These are phyloP conservation scores for Strobilomyces echinocephalus DNA, from an alignment of 768 basidiomycete genomes.

Conservation along the genomic window DNA sequence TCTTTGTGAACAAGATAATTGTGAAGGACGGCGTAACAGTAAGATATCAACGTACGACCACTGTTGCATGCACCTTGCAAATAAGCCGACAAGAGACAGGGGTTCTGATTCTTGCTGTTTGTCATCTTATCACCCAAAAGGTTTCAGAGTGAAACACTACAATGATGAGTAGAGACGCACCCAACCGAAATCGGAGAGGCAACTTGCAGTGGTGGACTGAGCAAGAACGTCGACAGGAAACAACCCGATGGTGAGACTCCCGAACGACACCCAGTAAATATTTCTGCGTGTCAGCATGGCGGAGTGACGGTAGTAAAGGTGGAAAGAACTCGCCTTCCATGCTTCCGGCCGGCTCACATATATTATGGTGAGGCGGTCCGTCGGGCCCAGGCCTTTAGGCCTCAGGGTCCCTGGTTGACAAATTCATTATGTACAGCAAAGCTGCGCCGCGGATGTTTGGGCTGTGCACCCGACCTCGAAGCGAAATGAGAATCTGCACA, in stretches of 20 bases:
- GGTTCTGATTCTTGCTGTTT: conserved; percentile 44
- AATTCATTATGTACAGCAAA: not conserved
- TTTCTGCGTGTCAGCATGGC: conserved; percentile 7
- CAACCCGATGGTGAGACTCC: conserved; percentile 13
- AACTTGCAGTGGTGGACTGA: conserved; percentile 23
- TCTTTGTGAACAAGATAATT: conserved; percentile 26
- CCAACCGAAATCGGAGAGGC: conserved; percentile 24
- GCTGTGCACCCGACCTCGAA: too few relatives aligned
- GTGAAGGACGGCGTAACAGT: conserved; percentile 5
- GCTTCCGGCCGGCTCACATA: not conserved
- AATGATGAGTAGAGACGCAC: conserved; percentile 9
- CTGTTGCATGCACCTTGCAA: conserved; percentile 39
- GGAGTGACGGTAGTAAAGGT: not conserved
- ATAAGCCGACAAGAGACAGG: conserved; percentile 44
- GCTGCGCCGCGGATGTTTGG: not conserved
- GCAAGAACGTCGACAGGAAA: conserved; percentile 16
- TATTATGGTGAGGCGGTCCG: not conserved
- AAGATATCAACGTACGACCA: conserved; percentile 34
- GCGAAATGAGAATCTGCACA: too few relatives aligned
- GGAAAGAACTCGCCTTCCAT: not conserved
- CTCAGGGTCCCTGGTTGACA: not conserved
- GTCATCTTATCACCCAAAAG: conserved; percentile 19
- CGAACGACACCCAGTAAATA: conserved; percentile 13
- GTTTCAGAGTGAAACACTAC: not conserved
- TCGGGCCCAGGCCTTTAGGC: too few relatives aligned